phyloP scores from a whole-genome alignment of 2,329 filamentous ascomycete genomes.

The Xylogone sp. region DNA sequence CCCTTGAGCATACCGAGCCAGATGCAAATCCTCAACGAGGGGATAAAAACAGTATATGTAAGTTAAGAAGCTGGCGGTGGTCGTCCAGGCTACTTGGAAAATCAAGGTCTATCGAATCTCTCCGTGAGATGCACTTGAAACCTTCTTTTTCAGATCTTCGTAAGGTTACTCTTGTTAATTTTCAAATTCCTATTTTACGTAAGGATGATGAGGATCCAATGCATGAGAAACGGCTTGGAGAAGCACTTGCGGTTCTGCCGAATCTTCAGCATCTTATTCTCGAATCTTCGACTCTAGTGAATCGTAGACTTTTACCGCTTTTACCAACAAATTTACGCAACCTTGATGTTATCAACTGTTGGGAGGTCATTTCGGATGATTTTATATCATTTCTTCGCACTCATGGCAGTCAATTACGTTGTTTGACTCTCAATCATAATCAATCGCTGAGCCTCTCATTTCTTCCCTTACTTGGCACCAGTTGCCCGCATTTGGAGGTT shows the following conservation, averaged over 20 bases:
- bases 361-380: slow-evolving; percentile 65
- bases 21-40: slow-evolving; percentile 17
- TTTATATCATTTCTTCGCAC: slow-evolving; percentile 62
- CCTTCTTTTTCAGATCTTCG: slow-evolving; percentile 53
- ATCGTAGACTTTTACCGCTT: slow-evolving; percentile 61
- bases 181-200: slow-evolving; percentile 48
- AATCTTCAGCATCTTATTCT: slow-evolving; percentile 66
- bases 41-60: slow-evolving; percentile 25
- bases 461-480: slow-evolving; percentile 57
- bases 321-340: slow-evolving; percentile 64
- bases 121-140: slow-evolving; percentile 49
- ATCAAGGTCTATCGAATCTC: slow-evolving; percentile 42
- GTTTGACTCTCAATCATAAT: slow-evolving; percentile 73
- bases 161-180: slow-evolving; percentile 59
- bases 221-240: slow-evolving; percentile 35
- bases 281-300: slow-evolving; percentile 70
- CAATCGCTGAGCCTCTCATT: slow-evolving; percentile 75
- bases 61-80: slow-evolving; percentile 56
- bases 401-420: slow-evolving; percentile 64
- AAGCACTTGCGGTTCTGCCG: slow-evolving; percentile 51
- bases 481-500: slow-evolving; percentile 67
- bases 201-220: slow-evolving; percentile 28
- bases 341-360: slow-evolving; percentile 76
- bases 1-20: slow-evolving; percentile 55
- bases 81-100: slow-evolving; percentile 49